Evolutionary conservation across 257 asterid genomes (phyloP), one percentile per base, ranked within the genome.

Genomic region (Solanum sparsipilum): DNA sequence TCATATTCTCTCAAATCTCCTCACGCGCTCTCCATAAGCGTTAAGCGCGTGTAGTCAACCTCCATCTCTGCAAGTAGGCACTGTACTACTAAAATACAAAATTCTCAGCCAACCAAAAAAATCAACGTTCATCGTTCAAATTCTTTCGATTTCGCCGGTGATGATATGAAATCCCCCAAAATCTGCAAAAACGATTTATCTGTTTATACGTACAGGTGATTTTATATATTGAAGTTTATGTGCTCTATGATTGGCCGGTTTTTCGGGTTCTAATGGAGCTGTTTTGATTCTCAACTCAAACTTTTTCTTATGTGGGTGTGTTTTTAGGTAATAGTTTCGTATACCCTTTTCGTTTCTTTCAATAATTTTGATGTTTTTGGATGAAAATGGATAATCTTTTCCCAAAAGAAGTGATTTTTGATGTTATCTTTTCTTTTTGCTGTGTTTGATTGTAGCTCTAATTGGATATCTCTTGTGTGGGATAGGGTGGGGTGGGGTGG

Each of bases 101-200:
- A 87, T 70, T 71, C 35, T 21, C 25, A 90, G 93, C 91, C 82
- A 73, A n/a, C 7, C 16, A 34, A 63, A 82, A 76, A 38, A 56
- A 56, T 56, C 65, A 18, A 56, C 10, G 65, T 65, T 78, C 38
- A 79, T 18, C 46, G 16, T 44, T 79, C 67, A 79, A 39, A 25
- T 74, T 74, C 18, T 74, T 74, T 74, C 83, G 83, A 36, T 74
- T 89, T 81, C 90, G 84, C 94, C 94, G 94, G 94, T 83, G 95
- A 89, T 90, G 91, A 89, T 88, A 86, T 31, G 44, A 34, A 71
- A 79, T 93, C 39, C 90, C 38, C 10, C 34, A 27, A 82, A 71
- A 87, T 76, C 83, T 89, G 90, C 93, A 85, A 88, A 73, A 83
- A 88, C 58, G 39, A 36, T 56, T 46, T 65, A 12, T 32, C 87